Base-by-base conservation (phyloP, 352 stramenopile genomes). In the Pythium apleroticum region DNA sequence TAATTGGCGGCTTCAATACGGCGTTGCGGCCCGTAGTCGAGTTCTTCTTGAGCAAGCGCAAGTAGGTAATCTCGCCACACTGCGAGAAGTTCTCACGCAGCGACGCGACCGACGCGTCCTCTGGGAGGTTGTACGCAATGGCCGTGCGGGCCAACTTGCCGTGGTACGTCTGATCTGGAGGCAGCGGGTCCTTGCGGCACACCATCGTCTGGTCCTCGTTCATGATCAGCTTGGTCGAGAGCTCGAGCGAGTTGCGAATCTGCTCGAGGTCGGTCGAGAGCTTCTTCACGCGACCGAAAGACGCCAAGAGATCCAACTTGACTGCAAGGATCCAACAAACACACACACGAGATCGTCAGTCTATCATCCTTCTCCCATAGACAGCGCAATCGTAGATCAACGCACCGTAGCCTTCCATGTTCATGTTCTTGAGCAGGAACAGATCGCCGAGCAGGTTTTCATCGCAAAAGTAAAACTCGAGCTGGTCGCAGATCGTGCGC, bases 371-470 rank as follows among this genome's bases (percentile, higher is more conserved):
- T 33, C 39, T 53, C 6, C 22, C 45, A 12, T 55, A n/a, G n/a
- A n/a, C n/a, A n/a, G 39, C 17, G 54, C 19, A 15, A 39, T 39
- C 33, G 2, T 35, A 39, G 8, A 17, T 10, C 33, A n/a, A 78
- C 78, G 52, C 72, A 87, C 78, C 79, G 52, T 95, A 95, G 58
- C 86, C 86, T 61, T 95, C 84, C 65, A 84, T 81, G 63, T 95
- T 95, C 86, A 95, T 95, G 65, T 95, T 95, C 68, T 95, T 95
- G 35, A 95, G 61, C 73, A 95, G 63, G 54, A 93, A 93, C 25
- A 95, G 63, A 66, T 95, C 84, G 35, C 84, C 84, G 5, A 93
- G 80, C 39, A 95, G 64, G 75, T 95, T 95, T 52, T 95, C 86
- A 58, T 95, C 86, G 62, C 86, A 95, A 59, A 95, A 95, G 68